Evolutionary conservation across 2,329 filamentous ascomycete genomes (phyloP).

Genomic region (Penicillium concentricum): DNA sequence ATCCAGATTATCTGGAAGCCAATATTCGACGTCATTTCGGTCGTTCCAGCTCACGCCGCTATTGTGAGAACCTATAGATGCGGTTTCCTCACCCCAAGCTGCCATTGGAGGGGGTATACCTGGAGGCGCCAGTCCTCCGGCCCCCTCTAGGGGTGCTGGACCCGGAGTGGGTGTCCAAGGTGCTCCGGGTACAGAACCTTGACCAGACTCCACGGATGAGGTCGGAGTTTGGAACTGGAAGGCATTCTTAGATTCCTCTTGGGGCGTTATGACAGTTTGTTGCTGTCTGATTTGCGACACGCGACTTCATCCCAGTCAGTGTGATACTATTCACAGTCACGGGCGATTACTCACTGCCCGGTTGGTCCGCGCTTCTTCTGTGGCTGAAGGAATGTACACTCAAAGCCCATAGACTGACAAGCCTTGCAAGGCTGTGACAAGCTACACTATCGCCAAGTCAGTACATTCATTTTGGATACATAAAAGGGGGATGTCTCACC

Average conservation of each 20-base stretch:
- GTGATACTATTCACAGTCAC: slow-evolving; percentile 6
- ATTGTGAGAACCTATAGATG: slow-evolving; percentile 23
- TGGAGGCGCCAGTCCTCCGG: slow-evolving; percentile 18
- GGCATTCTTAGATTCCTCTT: slow-evolving; percentile 17
- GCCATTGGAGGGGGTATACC: slow-evolving; percentile 19
- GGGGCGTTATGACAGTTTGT: slow-evolving; percentile 25
- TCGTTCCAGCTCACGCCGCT: slow-evolving; percentile 28
- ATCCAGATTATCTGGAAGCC: slow-evolving; percentile 38
- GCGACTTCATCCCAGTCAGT: slow-evolving; percentile 26
- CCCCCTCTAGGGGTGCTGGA: slow-evolving; percentile 22
- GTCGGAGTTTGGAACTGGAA: slow-evolving; percentile 26
- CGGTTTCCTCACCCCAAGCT: slow-evolving; percentile 23
- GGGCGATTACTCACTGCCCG: slow-evolving; percentile 33
- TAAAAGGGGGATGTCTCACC: slow-evolving; percentile 20
- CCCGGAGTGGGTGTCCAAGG: slow-evolving; percentile 22
- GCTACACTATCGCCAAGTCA: slow-evolving; percentile 33
- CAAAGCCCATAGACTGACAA: slow-evolving; percentile 40
- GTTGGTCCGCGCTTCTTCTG: slow-evolving; percentile 44
- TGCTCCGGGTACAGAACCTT: slow-evolving; percentile 21
- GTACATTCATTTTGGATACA: not conserved
- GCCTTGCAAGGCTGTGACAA: slow-evolving; percentile 40
- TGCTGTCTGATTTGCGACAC: slow-evolving; percentile 40
- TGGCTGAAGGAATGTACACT: slow-evolving; percentile 44
- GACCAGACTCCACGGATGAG: slow-evolving; percentile 19
- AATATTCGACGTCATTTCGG: slow-evolving; percentile 33